These are phyloP conservation scores for Juncus effusus DNA, from an alignment of 176 grass and related monocot genomes.

Conservation along the genomic window DNA sequence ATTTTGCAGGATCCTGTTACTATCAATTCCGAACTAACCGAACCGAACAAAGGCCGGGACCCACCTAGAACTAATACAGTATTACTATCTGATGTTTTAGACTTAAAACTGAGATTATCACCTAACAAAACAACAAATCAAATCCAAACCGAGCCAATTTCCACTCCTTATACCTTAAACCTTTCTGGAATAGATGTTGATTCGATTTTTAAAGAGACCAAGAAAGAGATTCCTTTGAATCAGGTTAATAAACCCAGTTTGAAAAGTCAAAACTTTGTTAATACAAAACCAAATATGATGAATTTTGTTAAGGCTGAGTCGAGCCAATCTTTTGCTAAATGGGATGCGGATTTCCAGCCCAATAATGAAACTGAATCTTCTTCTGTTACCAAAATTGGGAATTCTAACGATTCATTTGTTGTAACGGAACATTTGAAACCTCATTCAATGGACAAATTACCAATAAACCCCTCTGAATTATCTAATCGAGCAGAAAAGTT, in stretches of 20 bases:
- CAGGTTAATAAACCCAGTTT: conserved; percentile 19
- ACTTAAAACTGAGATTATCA: conserved; percentile 58
- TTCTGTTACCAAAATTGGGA: neutral
- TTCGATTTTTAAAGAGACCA: conserved; percentile 52
- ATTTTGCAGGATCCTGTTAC: conserved; percentile 66
- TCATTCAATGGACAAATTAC: conserved; percentile 8
- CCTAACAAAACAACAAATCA: conserved; percentile 37
- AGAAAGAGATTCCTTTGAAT: conserved; percentile 33
- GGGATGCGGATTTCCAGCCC: conserved; percentile 61
- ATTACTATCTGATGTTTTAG: conserved; percentile 65
- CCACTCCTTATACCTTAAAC: conserved; percentile 31
- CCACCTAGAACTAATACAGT: conserved; percentile 43
- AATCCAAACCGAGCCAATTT: conserved; percentile 29
- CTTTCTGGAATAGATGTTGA: conserved; percentile 56
- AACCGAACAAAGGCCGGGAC: conserved; percentile 55
- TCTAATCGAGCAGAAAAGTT: neutral
- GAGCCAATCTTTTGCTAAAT: conserved; percentile 54
- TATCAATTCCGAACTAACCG: conserved; percentile 46
- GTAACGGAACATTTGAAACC: neutral
- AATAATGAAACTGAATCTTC: conserved; percentile 36
- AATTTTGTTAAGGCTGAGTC: conserved; percentile 36
- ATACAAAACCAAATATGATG: conserved; percentile 24
- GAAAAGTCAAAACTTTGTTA: conserved; percentile 1
- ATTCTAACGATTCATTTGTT: conserved; percentile 4
- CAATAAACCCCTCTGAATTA: neutral